Base-by-base conservation (phyloP, 2,329 filamentous ascomycete genomes). In the Ceratocystiopsis minuta region DNA sequence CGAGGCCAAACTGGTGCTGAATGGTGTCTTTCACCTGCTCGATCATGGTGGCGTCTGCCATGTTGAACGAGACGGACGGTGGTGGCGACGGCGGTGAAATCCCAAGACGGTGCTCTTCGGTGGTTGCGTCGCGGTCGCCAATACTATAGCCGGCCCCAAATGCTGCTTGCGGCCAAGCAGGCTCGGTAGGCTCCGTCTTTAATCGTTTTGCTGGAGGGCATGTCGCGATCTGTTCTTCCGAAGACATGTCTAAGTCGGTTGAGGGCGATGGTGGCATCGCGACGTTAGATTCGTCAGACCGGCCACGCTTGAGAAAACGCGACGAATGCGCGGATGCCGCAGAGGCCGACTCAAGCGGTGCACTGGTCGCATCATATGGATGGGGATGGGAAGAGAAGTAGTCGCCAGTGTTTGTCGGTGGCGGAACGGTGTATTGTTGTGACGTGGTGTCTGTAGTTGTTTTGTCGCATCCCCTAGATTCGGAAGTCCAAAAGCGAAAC, bases 1-100 rank as follows among this genome's bases (percentile, higher is more conserved):
- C 87, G 50, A 90, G 73, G 54, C 86, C 83, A 58, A 96, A 80
- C 60, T 95, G 82, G 47, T 85, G 77, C 55, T 86, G 79, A 55
- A 96, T 80, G 33, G 72, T 70, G 51, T 87, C 78, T 55, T 75
- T 75, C 48, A 80, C 70, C 44, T 63, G 65, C 34, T 77, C 63
- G 51, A 70, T 47, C 49, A 62, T 54, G 47, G 46, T 40, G 38
- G 43, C 39, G 34, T 46, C 45, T 6, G 20, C 48, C 49, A 36
- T 48, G 43, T 39, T 40, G 34, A 34, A 48, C 46, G 36, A 47
- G 42, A 37, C 42, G 3, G 44, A 44, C 33, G 38, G 31, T 6
- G 45, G 41, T 3, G 46, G 48, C 17, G 46, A 46, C 2, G 45
- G 46, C 17, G 45, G 48, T 28, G 48, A 43, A 4, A 39, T 37